Evolutionary conservation across 176 grass and related monocot genomes (phyloP).

Genomic region (Lolium rigidum): DNA sequence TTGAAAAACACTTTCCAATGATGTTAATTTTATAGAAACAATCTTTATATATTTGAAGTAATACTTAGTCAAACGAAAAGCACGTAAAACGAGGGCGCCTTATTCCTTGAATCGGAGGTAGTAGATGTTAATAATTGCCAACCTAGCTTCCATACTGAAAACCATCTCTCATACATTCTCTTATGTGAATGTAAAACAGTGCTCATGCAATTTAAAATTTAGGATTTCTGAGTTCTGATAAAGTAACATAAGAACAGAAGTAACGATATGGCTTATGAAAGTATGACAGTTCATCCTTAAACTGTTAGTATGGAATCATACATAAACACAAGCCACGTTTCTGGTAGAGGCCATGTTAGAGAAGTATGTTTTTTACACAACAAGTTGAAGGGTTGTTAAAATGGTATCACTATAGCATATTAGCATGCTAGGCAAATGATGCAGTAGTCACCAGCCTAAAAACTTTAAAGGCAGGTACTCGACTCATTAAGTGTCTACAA

Average conservation of each 20-base stretch:
- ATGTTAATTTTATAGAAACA: no score
- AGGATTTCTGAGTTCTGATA: not conserved
- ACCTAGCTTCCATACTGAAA: not conserved
- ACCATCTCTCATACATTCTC: not conserved
- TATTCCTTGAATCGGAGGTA: no score
- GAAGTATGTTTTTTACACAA: constrained; percentile 6
- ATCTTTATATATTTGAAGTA: no score
- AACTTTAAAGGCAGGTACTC: not conserved
- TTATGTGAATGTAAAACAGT: constrained; percentile 20
- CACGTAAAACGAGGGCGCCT: no score
- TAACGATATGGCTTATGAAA: not conserved
- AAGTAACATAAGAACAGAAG: not conserved
- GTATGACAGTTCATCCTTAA: not conserved
- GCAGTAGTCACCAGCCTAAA: not conserved
- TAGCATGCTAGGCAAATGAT: not conserved
- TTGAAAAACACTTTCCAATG: no score
- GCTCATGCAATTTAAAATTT: not conserved
- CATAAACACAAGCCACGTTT: not conserved
- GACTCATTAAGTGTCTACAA: not conserved
- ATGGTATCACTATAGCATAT: not conserved
- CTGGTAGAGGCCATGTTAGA: not conserved
- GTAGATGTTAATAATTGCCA: constrained; percentile 12
- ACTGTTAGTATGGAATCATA: not conserved
- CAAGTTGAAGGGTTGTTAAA: not conserved
- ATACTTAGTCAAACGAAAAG: no score